Evolutionary conservation across 2,329 filamentous ascomycete genomes (phyloP).

Genomic region (Cladophialophora exuberans): DNA sequence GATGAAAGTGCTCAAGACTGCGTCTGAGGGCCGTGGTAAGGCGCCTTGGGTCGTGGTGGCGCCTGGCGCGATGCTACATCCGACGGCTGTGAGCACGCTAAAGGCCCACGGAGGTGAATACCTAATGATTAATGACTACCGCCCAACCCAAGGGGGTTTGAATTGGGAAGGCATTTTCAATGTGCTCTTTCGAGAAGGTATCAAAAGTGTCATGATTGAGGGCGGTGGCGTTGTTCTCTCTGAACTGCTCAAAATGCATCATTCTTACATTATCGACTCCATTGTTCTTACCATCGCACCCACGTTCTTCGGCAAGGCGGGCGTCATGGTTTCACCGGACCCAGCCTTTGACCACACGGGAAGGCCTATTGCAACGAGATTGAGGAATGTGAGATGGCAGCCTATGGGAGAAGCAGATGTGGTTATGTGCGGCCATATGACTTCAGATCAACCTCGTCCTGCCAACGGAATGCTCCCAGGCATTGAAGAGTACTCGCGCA

Average conservation of each 20-base stretch:
- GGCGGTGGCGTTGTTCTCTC: conserved; percentile 85
- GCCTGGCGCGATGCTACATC: conserved; percentile 48
- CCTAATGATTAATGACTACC: conserved; percentile 40
- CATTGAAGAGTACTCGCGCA: conserved; percentile 25
- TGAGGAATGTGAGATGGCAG: conserved; percentile 69
- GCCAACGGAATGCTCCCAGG: conserved; percentile 26
- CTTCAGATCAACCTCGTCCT: conserved; percentile 14
- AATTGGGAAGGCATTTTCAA: conserved; percentile 68
- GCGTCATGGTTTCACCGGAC: conserved; percentile 76
- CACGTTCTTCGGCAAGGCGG: conserved; percentile 82
- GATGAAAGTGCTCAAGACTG: conserved; percentile 69
- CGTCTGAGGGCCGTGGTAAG: conserved; percentile 66
- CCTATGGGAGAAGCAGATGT: conserved; percentile 77
- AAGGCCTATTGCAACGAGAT: conserved; percentile 65
- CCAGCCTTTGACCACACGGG: conserved; percentile 50
- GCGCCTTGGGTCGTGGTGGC: conserved; percentile 73
- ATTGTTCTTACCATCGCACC: conserved; percentile 90
- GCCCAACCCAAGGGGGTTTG: conserved; percentile 29
- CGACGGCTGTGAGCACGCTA: conserved; percentile 49
- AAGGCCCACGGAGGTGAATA: conserved; percentile 53
- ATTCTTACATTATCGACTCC: conserved; percentile 68
- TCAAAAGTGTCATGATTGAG: conserved; percentile 87
- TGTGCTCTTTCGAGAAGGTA: conserved; percentile 60
- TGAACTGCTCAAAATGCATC: conserved; percentile 67
- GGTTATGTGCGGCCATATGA: conserved; percentile 73